Conservation (phyloP, 2,329 filamentous ascomycete species). For the Alternaria infectoria region DNA sequence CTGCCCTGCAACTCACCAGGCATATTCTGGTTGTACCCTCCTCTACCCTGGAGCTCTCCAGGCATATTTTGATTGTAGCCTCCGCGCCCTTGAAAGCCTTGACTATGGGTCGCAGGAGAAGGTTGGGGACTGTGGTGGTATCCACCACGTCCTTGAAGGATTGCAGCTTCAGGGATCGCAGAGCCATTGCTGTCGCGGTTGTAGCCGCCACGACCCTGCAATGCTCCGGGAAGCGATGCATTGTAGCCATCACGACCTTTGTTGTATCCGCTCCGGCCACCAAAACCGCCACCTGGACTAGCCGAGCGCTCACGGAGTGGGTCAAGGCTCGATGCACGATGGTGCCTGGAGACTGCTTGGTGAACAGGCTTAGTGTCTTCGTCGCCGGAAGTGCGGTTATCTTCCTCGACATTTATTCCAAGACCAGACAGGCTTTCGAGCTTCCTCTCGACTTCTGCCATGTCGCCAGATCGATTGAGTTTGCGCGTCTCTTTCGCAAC, state of each 20-base stretch:
- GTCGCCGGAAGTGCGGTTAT: conserved; percentile 32
- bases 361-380: conserved; percentile 40
- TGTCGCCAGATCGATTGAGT: conserved; percentile 27
- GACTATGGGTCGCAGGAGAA: conserved; percentile 24
- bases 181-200: conserved; percentile 28
- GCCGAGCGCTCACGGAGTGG: conserved; percentile 38
- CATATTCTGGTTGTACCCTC: conserved; percentile 41
- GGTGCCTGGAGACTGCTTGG: conserved; percentile 34
- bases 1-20: conserved; percentile 42
- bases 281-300: conserved; percentile 40
- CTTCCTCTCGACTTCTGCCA: conserved; percentile 36
- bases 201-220: conserved; percentile 41
- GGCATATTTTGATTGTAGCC: conserved; percentile 38
- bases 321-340: conserved; percentile 38
- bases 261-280: conserved; percentile 42
- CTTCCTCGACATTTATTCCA: conserved; percentile 45
- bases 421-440: conserved; percentile 40
- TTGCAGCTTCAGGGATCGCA: conserved; percentile 28
- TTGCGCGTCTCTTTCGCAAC: conserved; percentile 37
- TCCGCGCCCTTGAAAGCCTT: conserved; percentile 36
- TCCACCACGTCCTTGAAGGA: conserved; percentile 24
- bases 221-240: conserved; percentile 31
- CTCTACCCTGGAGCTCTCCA: conserved; percentile 37
- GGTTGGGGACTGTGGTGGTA: conserved; percentile 19
- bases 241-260: conserved; percentile 48